These are phyloP conservation scores for Camellia sinensis DNA, from an alignment of 148 eudicot species.

Conservation along the genomic window DNA sequence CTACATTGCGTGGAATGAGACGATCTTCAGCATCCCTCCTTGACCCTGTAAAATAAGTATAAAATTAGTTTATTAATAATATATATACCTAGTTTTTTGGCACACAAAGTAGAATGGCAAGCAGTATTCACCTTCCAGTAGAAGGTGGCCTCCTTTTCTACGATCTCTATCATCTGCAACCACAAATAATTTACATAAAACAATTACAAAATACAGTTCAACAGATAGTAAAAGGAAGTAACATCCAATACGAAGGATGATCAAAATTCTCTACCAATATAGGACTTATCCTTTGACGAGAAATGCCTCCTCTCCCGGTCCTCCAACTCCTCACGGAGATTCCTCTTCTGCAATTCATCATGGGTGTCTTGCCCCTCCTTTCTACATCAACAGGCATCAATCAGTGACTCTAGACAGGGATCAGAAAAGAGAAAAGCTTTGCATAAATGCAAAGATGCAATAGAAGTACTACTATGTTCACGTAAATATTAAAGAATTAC, in stretches of 20 bases:
- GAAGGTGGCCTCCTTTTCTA: constrained; percentile 69
- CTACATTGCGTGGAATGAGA: constrained; percentile 58
- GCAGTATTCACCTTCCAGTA: constrained; percentile 67
- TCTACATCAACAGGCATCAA: constrained; percentile 34
- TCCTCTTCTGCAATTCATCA: constrained; percentile 76
- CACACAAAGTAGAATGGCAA: not conserved
- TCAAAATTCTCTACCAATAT: constrained; percentile 31
- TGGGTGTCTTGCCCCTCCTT: constrained; percentile 89
- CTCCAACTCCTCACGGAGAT: constrained; percentile 81
- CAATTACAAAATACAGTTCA: not conserved
- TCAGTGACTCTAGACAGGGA: not conserved
- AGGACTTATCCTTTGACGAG: constrained; percentile 68
- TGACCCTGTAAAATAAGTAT: constrained; percentile 44
- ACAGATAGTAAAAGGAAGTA: not conserved
- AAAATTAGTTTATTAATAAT: not conserved
- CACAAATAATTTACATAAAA: constrained; percentile 12
- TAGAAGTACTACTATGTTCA: too few species aligned
- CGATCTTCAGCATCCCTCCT: constrained; percentile 82
- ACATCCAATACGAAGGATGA: not conserved
- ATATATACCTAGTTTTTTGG: not conserved
- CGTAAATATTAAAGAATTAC: not conserved
- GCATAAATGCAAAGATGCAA: not conserved
- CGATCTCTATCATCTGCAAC: constrained; percentile 87
- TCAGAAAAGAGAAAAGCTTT: not conserved
- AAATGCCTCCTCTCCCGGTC: constrained; percentile 89